Evolutionary conservation across 106 monocot genomes (phyloP).

Genomic region (Triglochin maritima): DNA sequence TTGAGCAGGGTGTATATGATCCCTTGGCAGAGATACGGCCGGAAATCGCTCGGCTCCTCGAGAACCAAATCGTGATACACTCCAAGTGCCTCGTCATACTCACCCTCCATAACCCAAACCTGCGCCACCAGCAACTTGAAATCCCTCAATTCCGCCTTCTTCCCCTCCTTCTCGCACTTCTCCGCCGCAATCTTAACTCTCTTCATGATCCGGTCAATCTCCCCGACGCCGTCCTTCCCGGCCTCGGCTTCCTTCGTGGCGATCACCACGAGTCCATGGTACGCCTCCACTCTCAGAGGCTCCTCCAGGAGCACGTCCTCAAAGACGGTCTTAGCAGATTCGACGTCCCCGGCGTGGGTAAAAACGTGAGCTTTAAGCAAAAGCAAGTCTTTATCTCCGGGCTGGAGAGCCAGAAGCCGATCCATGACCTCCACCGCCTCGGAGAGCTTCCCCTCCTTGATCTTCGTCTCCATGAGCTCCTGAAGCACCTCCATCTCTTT

Average conservation of each 20-base stretch:
- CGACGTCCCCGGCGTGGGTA: conserved; percentile 34
- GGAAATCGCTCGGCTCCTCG: conserved; percentile 75
- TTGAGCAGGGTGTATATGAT: conserved; percentile 51
- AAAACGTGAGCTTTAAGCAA: conserved; percentile 56
- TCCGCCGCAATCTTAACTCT: conserved; percentile 39
- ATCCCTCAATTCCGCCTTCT: conserved; percentile 52
- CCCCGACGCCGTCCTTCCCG: conserved; percentile 5
- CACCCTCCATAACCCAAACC: conserved; percentile 42
- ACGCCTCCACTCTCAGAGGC: conserved; percentile 66
- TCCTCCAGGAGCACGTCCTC: conserved; percentile 47
- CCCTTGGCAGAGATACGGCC: conserved; percentile 75
- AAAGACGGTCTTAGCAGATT: conserved; percentile 43
- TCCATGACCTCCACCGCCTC: conserved; percentile 45
- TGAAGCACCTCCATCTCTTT: conserved; percentile 37
- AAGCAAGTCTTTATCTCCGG: conserved; percentile 45
- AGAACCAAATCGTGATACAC: conserved; percentile 56
- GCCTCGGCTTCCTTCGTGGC: conserved; percentile 21
- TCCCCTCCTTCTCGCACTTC: conserved; percentile 44
- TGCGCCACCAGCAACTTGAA: conserved; percentile 68
- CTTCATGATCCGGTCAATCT: conserved; percentile 28
- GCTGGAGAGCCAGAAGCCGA: conserved; percentile 40
- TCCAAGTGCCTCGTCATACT: conserved; percentile 46
- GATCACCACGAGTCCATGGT: conserved; percentile 65
- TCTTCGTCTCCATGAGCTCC: conserved; percentile 42
- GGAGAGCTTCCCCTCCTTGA: conserved; percentile 37